Evolutionary conservation across 768 basidiomycete genomes (phyloP).

Genomic region (Tylopilus subfusipes): DNA sequence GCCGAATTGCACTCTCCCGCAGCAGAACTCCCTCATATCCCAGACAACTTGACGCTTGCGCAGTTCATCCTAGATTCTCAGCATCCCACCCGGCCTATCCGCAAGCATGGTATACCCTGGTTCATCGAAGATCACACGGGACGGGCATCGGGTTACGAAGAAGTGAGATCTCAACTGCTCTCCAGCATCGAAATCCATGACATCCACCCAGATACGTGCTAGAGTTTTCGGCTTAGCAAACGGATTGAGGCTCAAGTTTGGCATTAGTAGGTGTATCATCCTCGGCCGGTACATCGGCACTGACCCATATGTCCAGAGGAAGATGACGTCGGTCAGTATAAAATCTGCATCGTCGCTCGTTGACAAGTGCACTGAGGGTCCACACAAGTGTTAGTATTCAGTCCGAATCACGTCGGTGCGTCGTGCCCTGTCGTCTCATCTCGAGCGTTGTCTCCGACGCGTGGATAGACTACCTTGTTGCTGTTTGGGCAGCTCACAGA

Average conservation of each 20-base stretch:
- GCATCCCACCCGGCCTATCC: constrained; percentile 29
- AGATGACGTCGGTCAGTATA: constrained; percentile 38
- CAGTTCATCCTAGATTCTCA: constrained; percentile 38
- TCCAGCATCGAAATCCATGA: not conserved
- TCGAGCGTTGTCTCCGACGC: not conserved
- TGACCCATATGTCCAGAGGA: constrained; percentile 28
- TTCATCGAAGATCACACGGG: constrained; percentile 42
- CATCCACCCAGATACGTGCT: constrained; percentile 32
- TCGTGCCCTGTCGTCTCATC: not conserved
- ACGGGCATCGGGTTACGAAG: constrained; percentile 32
- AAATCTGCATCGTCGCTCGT: not conserved
- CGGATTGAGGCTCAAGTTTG: constrained; percentile 32
- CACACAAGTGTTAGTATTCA: constrained; percentile 54
- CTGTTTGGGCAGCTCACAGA: constrained; percentile 53
- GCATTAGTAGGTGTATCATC: constrained; percentile 28
- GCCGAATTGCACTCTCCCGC: constrained; percentile 31
- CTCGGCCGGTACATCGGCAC: not conserved
- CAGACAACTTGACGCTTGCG: constrained; percentile 36
- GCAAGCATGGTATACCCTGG: constrained; percentile 32
- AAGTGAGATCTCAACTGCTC: constrained; percentile 23
- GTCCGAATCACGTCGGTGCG: constrained; percentile 64
- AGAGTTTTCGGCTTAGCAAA: constrained; percentile 39
- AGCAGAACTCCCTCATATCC: constrained; percentile 31
- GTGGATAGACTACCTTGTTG: constrained; percentile 49
- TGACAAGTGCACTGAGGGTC: constrained; percentile 4